Evolutionary conservation across 495 filamentous ascomycete genomes (phyloP).

Genomic region (Tetracladium setigerum): DNA sequence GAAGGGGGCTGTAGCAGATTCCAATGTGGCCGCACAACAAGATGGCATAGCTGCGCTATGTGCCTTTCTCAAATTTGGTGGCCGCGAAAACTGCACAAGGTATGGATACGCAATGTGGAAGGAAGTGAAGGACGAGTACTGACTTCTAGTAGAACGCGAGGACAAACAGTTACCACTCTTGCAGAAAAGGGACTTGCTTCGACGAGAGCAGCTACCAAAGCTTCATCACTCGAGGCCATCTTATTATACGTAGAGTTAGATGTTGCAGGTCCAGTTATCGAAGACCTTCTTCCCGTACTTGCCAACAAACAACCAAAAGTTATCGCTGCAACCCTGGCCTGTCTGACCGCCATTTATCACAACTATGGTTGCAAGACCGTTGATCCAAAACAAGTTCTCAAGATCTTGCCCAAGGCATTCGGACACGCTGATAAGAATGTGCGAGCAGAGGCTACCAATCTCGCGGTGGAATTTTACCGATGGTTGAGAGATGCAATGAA

Average conservation of each 20-base stretch:
- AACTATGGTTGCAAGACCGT: slow-evolving; percentile 94
- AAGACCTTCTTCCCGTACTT: slow-evolving; percentile 79
- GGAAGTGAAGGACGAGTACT: neutral
- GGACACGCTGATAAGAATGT: slow-evolving; percentile 99
- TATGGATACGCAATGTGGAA: slow-evolving; percentile 13
- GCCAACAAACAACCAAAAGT: slow-evolving; percentile 93
- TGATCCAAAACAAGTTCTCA: slow-evolving; percentile 93
- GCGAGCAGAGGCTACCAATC: slow-evolving; percentile 82
- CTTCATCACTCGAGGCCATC: slow-evolving; percentile 77
- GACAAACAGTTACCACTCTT: slow-evolving; percentile 64
- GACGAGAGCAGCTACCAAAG: slow-evolving; percentile 79
- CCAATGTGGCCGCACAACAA: slow-evolving; percentile 94
- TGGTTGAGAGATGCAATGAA: slow-evolving; percentile 99
- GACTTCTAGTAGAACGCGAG: slow-evolving; percentile 51
- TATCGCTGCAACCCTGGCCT: slow-evolving; percentile 73
- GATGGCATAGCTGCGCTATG: slow-evolving; percentile 84
- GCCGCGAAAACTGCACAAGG: slow-evolving; percentile 67
- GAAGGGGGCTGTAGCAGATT: slow-evolving; percentile 90
- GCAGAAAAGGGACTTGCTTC: slow-evolving; percentile 89
- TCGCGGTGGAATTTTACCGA: slow-evolving; percentile 91
- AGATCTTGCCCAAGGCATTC: slow-evolving; percentile 82
- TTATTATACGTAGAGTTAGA: slow-evolving; percentile 88
- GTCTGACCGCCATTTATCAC: slow-evolving; percentile 77
- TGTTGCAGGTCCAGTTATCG: slow-evolving; percentile 75
- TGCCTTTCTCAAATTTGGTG: slow-evolving; percentile 83